Evolutionary conservation across 371 early-diverging fungal species (phyloP), one percentile per base, ranked within the genome.

Genomic region (Basidiobolus meristosporus): DNA sequence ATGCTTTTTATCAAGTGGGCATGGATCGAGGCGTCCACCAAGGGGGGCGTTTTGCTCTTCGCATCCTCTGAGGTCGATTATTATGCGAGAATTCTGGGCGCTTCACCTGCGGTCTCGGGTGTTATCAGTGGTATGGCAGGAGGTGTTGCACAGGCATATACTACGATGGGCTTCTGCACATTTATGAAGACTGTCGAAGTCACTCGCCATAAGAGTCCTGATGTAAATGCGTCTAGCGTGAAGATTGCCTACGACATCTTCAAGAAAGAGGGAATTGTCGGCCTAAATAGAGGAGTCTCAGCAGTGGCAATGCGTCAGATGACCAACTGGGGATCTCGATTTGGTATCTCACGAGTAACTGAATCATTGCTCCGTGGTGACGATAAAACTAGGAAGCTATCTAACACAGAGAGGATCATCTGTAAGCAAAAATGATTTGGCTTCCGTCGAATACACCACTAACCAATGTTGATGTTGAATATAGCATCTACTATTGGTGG

Each of bases 161-260:
- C 89, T 26, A 92, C 96, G 19, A 95, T 92, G 93, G 93, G 96
- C 4, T 92, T 93, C 62, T 93, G 93, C 63, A 96, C 96, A 0
- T 96, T 93, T 56, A 96, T 96, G 96, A 93, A 93, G 61, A 95
- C 96, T 1, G 96, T 96, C 14, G 96, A 96, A 50, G 91, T 96
- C 35, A 96, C 96, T 2, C 73, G 93, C 26, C 88, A 86, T 68
- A 95, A 91, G 63, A 69, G 65, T 42, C 60, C 58, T 38, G 77
- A 59, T n/a, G 43, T 12, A 3, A 59, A 67, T 23, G 55, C 65
- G 35, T 86, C 90, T 16, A 84, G 88, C 39, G 68, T 77, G 47
- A 62, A 66, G 31, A 73, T 91, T 36, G 96, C 96, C 7, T 52
- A 59, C 17, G 86, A 91, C 37, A 89, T 96, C 46, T 88, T 82